Conservation (phyloP, 2,329 filamentous ascomycete species). For the Rhinocladiella mackenziei region DNA sequence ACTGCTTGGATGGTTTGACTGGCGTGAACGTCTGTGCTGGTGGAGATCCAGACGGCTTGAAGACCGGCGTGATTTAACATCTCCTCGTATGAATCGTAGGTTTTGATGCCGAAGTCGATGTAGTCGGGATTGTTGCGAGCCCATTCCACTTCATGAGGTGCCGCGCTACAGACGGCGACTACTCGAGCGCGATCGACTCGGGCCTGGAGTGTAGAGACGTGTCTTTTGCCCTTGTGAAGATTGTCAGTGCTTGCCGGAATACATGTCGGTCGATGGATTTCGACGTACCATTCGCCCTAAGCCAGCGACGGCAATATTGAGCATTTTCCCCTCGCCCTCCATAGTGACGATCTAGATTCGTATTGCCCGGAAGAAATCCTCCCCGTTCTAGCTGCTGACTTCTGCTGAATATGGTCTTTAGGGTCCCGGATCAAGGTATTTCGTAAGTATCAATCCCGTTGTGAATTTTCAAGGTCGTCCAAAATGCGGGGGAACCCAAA, state of each 20-base stretch:
- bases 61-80: constrained; percentile 54
- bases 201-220: constrained; percentile 48
- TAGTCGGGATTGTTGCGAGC: constrained; percentile 52
- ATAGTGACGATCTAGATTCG: neutral
- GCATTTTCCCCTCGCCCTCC: constrained; percentile 26
- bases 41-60: constrained; percentile 54
- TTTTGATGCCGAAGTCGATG: constrained; percentile 55
- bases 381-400: no score
- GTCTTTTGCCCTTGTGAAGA: constrained; percentile 42
- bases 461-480: no score
- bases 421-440: no score
- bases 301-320: constrained; percentile 47
- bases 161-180: constrained; percentile 53
- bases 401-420: no score
- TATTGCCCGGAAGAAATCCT: no score
- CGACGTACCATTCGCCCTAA: constrained; percentile 47
- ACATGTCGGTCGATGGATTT: no score
- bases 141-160: constrained; percentile 48
- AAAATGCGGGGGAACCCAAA: no score
- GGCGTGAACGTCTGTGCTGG: constrained; percentile 54
- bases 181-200: constrained; percentile 47
- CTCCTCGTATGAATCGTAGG: constrained; percentile 54
- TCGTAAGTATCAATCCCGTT: no score
- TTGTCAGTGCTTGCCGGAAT: no score
- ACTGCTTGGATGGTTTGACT: constrained; percentile 57